These are phyloP conservation scores for Trichoderma cornu-damae DNA, from an alignment of 2,329 filamentous ascomycete species.

Conservation along the genomic window DNA sequence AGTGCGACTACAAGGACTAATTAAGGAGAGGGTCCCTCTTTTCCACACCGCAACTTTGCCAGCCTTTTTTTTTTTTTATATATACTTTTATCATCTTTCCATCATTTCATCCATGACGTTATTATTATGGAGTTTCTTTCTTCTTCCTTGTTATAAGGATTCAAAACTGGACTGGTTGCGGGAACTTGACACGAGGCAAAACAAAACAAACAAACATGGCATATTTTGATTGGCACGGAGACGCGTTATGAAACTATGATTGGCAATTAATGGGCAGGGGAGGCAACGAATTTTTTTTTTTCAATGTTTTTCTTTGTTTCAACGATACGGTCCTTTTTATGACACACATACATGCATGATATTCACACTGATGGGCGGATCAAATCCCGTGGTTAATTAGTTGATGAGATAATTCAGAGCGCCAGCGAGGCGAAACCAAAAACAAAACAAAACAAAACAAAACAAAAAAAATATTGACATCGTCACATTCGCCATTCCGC, in stretches of 20 bases:
- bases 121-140: conserved; percentile 7
- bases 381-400: not conserved
- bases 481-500: not conserved
- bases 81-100: not conserved
- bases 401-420: conserved; percentile 12
- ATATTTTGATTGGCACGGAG: not conserved
- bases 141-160: not conserved
- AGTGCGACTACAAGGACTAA: conserved; percentile 18
- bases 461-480: not conserved
- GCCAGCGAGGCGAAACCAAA: conserved; percentile 16
- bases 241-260: not conserved
- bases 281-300: not conserved
- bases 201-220: not conserved
- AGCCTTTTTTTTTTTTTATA: not conserved
- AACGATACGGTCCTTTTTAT: conserved; percentile 13
- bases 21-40: not conserved
- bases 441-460: too few species aligned
- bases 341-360: conserved; percentile 4
- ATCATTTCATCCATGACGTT: not conserved
- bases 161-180: conserved; percentile 7
- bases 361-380: not conserved
- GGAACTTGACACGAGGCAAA: not conserved
- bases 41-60: conserved; percentile 3
- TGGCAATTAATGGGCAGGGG: not conserved
- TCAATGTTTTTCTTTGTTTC: too few species aligned